Conservation (phyloP, 2,329 filamentous ascomycete genomes). For the Ceratocystis diversiconidia region DNA sequence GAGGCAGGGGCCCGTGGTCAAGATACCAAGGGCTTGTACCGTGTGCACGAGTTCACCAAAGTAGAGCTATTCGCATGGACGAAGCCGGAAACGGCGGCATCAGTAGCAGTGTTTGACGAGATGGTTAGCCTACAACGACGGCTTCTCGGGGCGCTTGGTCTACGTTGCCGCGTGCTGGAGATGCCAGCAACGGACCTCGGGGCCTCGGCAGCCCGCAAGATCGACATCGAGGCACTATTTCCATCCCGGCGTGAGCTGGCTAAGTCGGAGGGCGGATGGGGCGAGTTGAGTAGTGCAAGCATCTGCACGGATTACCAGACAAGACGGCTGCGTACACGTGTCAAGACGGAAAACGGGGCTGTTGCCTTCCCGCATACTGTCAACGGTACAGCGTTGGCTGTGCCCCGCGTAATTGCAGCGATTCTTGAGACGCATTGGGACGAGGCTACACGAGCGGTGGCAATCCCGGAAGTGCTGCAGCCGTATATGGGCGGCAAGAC, state of each 20-base stretch:
- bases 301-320: constrained; percentile 93
- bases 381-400: constrained; percentile 86
- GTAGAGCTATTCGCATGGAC: constrained; percentile 97
- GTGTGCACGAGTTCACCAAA: constrained; percentile 97
- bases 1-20: constrained; percentile 83
- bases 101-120: constrained; percentile 58
- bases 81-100: constrained; percentile 35
- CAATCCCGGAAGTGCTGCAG: constrained; percentile 63
- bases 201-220: constrained; percentile 72
- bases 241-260: constrained; percentile 49
- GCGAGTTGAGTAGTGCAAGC: constrained; percentile 80
- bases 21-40: constrained; percentile 87
- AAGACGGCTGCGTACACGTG: constrained; percentile 62
- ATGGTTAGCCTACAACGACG: constrained; percentile 78
- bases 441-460: constrained; percentile 49
- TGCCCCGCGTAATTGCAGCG: constrained; percentile 78
- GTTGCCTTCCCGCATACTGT: constrained; percentile 72
- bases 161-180: constrained; percentile 79
- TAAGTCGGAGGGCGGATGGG: constrained; percentile 56
- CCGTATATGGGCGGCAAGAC: constrained; percentile 71
- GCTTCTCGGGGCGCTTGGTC: constrained; percentile 60
- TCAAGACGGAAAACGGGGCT: constrained; percentile 55
- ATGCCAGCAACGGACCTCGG: constrained; percentile 86
- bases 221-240: constrained; percentile 90
- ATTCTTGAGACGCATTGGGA: constrained; percentile 87